These are phyloP conservation scores for Sextonia rubra DNA, from an alignment of 164 flowering plant genomes.

Conservation along the genomic window DNA sequence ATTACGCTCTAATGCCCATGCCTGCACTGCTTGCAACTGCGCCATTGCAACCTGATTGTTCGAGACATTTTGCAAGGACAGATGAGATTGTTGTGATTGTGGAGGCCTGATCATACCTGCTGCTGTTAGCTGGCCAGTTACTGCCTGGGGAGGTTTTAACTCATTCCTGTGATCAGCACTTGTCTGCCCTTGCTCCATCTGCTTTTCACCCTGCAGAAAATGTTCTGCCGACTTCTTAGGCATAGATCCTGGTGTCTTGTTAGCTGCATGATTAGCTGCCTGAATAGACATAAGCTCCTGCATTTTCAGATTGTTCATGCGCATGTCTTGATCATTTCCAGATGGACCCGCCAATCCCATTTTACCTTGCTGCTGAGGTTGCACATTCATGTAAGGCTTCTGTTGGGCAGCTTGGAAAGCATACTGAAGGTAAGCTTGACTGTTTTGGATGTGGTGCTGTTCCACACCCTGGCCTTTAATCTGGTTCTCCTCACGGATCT, in stretches of 20 bases:
- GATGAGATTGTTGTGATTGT: slow-evolving; percentile 53
- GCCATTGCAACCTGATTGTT: slow-evolving; percentile 62
- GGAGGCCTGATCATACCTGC: slow-evolving; percentile 38
- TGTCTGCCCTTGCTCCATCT: slow-evolving; percentile 48
- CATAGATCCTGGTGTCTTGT: slow-evolving; percentile 61
- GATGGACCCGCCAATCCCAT: slow-evolving; percentile 49
- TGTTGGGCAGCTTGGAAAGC: slow-evolving; percentile 73
- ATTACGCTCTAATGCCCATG: slow-evolving; percentile 83
- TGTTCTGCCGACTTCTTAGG: slow-evolving; percentile 63
- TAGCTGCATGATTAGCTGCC: slow-evolving; percentile 56
- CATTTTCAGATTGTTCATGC: slow-evolving; percentile 54
- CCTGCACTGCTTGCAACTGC: slow-evolving; percentile 79
- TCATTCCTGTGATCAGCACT: slow-evolving; percentile 48
- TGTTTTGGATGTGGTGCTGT: slow-evolving; percentile 55
- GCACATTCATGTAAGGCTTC: slow-evolving; percentile 54
- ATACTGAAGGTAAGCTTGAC: slow-evolving; percentile 75
- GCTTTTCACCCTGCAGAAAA: slow-evolving; percentile 50
- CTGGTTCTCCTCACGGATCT: slow-evolving; percentile 51
- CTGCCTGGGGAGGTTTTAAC: slow-evolving; percentile 34
- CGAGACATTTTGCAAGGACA: slow-evolving; percentile 41
- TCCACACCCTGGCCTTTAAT: slow-evolving; percentile 61
- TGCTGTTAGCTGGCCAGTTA: slow-evolving; percentile 41
- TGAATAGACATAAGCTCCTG: slow-evolving; percentile 68
- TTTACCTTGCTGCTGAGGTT: slow-evolving; percentile 61
- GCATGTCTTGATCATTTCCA: slow-evolving; percentile 67